These are phyloP conservation scores for Sporisorium scitamineum DNA, from an alignment of 1,284 basidiomycete genomes.

Conservation along the genomic window DNA sequence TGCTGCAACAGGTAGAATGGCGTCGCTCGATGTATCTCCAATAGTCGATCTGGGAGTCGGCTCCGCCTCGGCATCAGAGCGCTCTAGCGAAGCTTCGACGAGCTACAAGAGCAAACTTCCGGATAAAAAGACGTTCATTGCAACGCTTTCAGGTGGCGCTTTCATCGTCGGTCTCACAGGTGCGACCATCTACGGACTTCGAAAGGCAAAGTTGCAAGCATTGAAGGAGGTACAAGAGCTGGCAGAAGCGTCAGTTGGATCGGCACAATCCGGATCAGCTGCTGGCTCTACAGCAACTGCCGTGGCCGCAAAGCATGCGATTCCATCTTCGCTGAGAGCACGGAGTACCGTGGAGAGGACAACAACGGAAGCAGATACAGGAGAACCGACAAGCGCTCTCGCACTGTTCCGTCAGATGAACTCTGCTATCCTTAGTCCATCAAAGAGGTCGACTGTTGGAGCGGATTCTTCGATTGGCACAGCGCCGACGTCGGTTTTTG, in stretches of 20 bases:
- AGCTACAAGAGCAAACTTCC: constrained; percentile 38
- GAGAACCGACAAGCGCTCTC: constrained; percentile 9
- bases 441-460: constrained; percentile 3
- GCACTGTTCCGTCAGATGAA: constrained; percentile 39
- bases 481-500: constrained; percentile 49
- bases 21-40: constrained; percentile 4
- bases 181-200: constrained; percentile 43
- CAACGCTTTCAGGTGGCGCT: constrained; percentile 43
- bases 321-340: neutral
- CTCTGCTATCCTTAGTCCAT: constrained; percentile 24
- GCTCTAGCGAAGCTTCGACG: constrained; percentile 20
- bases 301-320: neutral
- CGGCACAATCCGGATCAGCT: neutral
- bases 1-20: constrained; percentile 10
- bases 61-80: neutral
- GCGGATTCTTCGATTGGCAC: neutral
- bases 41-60: neutral
- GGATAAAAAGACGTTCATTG: constrained; percentile 51
- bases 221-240: constrained; percentile 43
- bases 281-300: neutral
- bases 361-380: neutral
- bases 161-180: constrained; percentile 46
- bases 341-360: neutral
- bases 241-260: constrained; percentile 12
- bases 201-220: constrained; percentile 41